Evolutionary conservation across 352 stramenopile genomes (phyloP).

Genomic region (Blastocystis sp.): DNA sequence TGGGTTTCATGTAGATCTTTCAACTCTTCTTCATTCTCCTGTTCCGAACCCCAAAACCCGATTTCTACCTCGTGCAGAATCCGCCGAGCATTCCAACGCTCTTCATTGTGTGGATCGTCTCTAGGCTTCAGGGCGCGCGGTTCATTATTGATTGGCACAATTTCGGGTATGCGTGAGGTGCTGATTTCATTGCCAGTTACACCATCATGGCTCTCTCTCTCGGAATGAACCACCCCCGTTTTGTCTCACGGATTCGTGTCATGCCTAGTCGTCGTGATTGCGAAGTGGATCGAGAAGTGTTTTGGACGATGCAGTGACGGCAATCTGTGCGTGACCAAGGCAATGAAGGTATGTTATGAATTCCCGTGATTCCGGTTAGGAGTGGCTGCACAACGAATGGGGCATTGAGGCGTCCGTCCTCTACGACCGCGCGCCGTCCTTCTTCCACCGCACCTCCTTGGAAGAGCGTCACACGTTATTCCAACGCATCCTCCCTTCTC

Average conservation of each 20-base stretch:
- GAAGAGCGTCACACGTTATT: slow-evolving; percentile 89
- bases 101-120: slow-evolving; percentile 84
- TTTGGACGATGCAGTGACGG: slow-evolving; percentile 88
- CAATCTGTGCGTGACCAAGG: slow-evolving; percentile 94
- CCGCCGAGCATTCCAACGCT: slow-evolving; percentile 94
- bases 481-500: slow-evolving; percentile 76
- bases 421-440: slow-evolving; percentile 91
- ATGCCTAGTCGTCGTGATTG: slow-evolving; percentile 77
- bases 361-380: slow-evolving; percentile 74
- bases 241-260: slow-evolving; percentile 70
- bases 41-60: slow-evolving; percentile 80
- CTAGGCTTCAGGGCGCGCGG: slow-evolving; percentile 81
- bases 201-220: slow-evolving; percentile 90
- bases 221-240: slow-evolving; percentile 77
- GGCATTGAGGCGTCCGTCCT: slow-evolving; percentile 85
- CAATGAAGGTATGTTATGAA: slow-evolving; percentile 82
- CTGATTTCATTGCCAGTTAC: slow-evolving; percentile 78
- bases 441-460: slow-evolving; percentile 87
- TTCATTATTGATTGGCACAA: slow-evolving; percentile 99
- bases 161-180: slow-evolving; percentile 80
- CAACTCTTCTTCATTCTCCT: slow-evolving; percentile 85
- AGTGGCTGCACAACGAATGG: slow-evolving; percentile 88
- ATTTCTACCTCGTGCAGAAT: slow-evolving; percentile 96
- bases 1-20: slow-evolving; percentile 77
- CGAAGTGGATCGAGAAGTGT: slow-evolving; percentile 83